Evolutionary conservation across 805 yeast genomes (phyloP).

Genomic region (Ogataea glucozyma): DNA sequence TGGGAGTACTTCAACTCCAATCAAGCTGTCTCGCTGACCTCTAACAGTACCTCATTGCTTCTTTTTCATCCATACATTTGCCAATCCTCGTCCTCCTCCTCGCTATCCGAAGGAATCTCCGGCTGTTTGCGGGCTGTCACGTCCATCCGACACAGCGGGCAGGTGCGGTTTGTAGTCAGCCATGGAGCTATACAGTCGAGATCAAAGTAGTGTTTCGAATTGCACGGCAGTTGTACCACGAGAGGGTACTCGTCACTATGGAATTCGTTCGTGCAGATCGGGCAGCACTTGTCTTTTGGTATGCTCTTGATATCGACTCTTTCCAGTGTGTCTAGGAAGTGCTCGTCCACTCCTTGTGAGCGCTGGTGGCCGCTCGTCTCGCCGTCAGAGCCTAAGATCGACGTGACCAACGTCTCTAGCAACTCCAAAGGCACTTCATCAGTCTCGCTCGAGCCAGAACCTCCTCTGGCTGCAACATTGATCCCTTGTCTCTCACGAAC

Average conservation of each 20-base stretch:
- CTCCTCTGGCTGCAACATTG: neutral
- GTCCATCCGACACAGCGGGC: constrained; percentile 85
- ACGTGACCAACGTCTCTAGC: constrained; percentile 12
- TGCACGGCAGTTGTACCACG: constrained; percentile 74
- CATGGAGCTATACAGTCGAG: constrained; percentile 90
- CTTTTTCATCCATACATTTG: constrained; percentile 68
- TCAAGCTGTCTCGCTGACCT: neutral
- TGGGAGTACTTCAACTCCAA: neutral
- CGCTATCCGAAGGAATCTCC: constrained; percentile 42
- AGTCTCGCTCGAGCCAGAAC: no score
- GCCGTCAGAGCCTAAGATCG: constrained; percentile 15
- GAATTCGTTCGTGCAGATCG: constrained; percentile 79
- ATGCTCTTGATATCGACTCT: constrained; percentile 52
- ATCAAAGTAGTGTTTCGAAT: constrained; percentile 70
- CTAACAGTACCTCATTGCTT: neutral
- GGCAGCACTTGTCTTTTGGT: constrained; percentile 61
- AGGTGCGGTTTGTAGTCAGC: constrained; percentile 71
- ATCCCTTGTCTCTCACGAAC: constrained; percentile 8
- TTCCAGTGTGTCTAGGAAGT: constrained; percentile 74
- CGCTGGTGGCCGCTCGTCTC: constrained; percentile 3
- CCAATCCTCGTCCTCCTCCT: constrained; percentile 71
- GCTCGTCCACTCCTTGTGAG: constrained; percentile 59
- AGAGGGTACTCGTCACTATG: constrained; percentile 75
- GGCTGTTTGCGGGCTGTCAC: constrained; percentile 48
- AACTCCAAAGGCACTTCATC: constrained; percentile 6